Base-by-base conservation (phyloP, 192 early-diverging fungal genomes). In the Entomortierella parvispora region DNA sequence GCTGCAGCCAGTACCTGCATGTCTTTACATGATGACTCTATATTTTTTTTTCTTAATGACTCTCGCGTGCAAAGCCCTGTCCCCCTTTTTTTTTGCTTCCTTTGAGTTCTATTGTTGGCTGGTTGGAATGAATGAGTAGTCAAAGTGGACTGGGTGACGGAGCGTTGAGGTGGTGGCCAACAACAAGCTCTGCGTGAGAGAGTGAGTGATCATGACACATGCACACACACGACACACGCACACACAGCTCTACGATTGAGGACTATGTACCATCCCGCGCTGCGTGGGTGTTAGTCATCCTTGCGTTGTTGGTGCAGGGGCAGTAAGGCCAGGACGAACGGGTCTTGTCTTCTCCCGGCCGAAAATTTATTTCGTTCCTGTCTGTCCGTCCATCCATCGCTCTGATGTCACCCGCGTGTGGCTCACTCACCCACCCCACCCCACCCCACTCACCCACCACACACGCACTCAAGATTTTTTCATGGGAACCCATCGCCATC, bases 391-490 rank as follows among this genome's bases (percentile, higher is more conserved):
- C 17, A 44, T 17, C 8, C 43, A 17, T 44, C n/a, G 37, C 37
- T 40, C 37, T 40, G 37, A 40, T 40, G 37, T 40, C 37, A 40
- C 37, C 37, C 37, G 12, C 37, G 54, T 40, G 31, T 34, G 22
- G 31, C 31, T 23, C 54, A 52, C 15, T 31, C 18, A 37, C 33
- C 18, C 1, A 28, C 6, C 31, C 31, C 12, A 9, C 31, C 22
- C 12, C 54, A 33, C 22, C 31, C 6, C 47, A 18, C 4, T 4
- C 4, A 23, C 47, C 22, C 18, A 48, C n/a, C n/a, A n/a, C n/a
- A n/a, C n/a, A n/a, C n/a, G n/a, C n/a, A n/a, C n/a, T n/a, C n/a
- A 48, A 40, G 40, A 34, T 62, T 71, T 58, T 71, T 71, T 71
- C 69, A 71, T 71, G 69, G 69, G 69, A 71, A 71, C 69, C 37